These are phyloP conservation scores for Ramularia endophylla DNA, from an alignment of 2,329 filamentous ascomycete genomes.

Conservation along the genomic window DNA sequence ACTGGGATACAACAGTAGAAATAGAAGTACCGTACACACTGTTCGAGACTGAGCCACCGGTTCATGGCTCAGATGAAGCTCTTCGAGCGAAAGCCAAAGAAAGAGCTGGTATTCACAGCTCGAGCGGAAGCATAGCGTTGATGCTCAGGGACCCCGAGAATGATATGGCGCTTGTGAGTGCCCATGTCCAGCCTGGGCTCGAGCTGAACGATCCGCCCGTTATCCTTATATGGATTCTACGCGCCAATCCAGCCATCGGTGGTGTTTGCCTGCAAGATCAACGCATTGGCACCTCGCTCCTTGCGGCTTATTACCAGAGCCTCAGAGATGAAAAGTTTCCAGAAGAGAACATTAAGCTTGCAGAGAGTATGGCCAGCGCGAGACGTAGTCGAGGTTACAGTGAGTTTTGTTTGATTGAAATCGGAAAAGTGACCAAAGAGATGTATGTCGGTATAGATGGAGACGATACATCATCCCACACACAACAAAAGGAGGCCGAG, in stretches of 20 bases:
- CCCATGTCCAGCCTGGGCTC: slow-evolving; percentile 21
- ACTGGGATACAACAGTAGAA: neutral
- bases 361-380: slow-evolving; percentile 15
- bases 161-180: slow-evolving; percentile 11
- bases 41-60: slow-evolving; percentile 18
- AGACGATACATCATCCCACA: no score
- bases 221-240: slow-evolving; percentile 21
- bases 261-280: slow-evolving; percentile 4
- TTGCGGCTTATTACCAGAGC: slow-evolving; percentile 19
- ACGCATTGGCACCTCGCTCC: slow-evolving; percentile 7
- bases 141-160: slow-evolving; percentile 12
- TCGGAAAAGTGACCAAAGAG: slow-evolving; percentile 13
- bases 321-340: slow-evolving; percentile 20
- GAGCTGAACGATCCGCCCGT: slow-evolving; percentile 16
- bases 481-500: no score
- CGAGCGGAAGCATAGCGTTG: slow-evolving; percentile 17
- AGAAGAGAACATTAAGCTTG: slow-evolving; percentile 16
- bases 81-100: slow-evolving; percentile 6
- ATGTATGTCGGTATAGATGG: slow-evolving; percentile 19
- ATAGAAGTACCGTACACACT: slow-evolving; percentile 17
- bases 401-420: slow-evolving; percentile 15
- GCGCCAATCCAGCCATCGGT: slow-evolving; percentile 12
- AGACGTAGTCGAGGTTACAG: slow-evolving; percentile 7
- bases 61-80: slow-evolving; percentile 4
- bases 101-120: slow-evolving; percentile 14